These are phyloP conservation scores for Hydnomerulius pinastri DNA, from an alignment of 768 basidiomycete genomes.

Conservation along the genomic window DNA sequence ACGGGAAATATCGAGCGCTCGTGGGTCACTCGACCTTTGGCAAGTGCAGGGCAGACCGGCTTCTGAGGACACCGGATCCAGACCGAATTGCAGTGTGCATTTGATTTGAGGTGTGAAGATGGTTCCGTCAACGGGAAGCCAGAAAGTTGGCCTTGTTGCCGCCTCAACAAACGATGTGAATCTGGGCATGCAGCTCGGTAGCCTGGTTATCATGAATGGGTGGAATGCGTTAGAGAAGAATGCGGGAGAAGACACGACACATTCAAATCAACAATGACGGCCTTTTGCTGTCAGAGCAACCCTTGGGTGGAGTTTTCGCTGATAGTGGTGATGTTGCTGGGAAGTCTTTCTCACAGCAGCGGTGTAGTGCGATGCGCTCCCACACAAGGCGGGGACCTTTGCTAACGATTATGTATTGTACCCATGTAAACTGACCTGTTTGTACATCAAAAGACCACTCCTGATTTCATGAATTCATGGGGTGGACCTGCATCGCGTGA, in stretches of 20 bases:
- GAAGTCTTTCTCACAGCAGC: conserved; percentile 8
- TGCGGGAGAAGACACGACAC: conserved; percentile 1
- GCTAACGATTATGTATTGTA: conserved; percentile 1
- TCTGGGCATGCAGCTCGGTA: not conserved
- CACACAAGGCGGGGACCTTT: conserved; percentile 29
- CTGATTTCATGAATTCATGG: not conserved
- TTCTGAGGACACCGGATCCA: not conserved
- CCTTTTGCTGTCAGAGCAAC: conserved; percentile 13
- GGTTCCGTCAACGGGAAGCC: not conserved
- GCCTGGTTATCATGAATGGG: not conserved
- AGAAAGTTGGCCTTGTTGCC: not conserved
- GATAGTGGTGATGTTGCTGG: conserved; percentile 6
- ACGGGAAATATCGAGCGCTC: not conserved
- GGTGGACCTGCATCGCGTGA: too few species aligned
- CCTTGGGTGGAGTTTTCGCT: not conserved
- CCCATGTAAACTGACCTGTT: not conserved
- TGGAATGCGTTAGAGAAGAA: conserved; percentile 1
- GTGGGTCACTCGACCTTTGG: not conserved
- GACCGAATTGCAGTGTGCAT: not conserved
- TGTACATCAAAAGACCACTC: not conserved
- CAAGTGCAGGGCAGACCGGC: not conserved
- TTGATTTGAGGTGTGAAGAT: not conserved
- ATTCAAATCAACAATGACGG: conserved; percentile 5
- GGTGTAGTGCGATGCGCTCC: conserved; percentile 14
- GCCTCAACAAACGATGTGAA: not conserved